A percentile compares a stretch with the other conserved stretches of the same genome.
Conservation (phyloP, 202 grass and related monocot genomes). For the Zizania palustris region DNA sequence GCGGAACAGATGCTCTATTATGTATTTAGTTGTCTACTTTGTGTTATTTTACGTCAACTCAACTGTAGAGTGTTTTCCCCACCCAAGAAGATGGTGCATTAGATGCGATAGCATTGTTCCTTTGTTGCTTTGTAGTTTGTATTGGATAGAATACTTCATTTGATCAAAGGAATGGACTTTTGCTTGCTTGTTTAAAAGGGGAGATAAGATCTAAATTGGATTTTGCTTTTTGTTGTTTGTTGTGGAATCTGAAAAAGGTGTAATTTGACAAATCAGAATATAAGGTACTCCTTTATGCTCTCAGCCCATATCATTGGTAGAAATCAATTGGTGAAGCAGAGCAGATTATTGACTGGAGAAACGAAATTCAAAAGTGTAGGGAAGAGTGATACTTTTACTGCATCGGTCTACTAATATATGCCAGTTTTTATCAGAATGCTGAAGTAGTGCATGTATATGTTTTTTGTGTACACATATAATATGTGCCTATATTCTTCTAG, state of each 20-base stretch:
- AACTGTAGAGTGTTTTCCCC: slow-evolving; percentile 1
- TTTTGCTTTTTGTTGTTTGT: slow-evolving; percentile 29
- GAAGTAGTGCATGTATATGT: background rate
- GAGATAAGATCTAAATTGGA: slow-evolving; percentile 13
- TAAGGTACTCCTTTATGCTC: slow-evolving; percentile 32
- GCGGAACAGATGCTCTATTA: background rate
- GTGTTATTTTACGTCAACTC: slow-evolving; percentile 4
- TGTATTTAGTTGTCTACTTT: background rate
- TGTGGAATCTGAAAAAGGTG: slow-evolving; percentile 29
- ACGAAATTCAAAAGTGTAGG: background rate
- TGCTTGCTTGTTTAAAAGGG: slow-evolving; percentile 30
- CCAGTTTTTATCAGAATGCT: background rate
- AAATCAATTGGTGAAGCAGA: slow-evolving; percentile 31
- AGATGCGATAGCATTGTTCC: background rate
- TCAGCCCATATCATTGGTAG: slow-evolving; percentile 18
- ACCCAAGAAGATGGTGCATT: slow-evolving; percentile 1
- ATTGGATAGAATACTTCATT: slow-evolving; percentile 30
- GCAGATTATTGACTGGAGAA: slow-evolving; percentile 17
- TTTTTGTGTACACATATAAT: background rate
- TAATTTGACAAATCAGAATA: slow-evolving; percentile 21
- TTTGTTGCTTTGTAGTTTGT: slow-evolving; percentile 23
- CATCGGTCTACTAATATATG: background rate
- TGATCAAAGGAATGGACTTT: slow-evolving; percentile 26
- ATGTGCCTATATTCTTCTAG: background rate
- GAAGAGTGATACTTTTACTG: background rate